Conservation (phyloP, 2,329 filamentous ascomycete species). For the Bipolaris sorokiniana region DNA sequence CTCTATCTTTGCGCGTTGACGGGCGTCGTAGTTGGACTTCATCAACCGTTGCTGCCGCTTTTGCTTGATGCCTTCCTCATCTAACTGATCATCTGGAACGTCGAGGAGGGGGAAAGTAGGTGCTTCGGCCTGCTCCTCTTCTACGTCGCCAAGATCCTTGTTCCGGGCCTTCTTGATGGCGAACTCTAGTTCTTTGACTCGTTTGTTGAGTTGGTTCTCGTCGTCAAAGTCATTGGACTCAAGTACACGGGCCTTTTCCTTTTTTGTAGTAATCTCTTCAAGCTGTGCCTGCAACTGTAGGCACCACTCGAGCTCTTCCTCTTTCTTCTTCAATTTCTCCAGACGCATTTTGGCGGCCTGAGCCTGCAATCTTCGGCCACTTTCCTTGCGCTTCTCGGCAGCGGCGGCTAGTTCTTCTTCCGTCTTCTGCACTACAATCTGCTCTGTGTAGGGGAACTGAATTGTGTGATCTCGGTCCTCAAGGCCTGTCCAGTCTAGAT, state of each 20-base stretch:
- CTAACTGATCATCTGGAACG: slow-evolving; percentile 86
- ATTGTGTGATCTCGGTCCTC: slow-evolving; percentile 89
- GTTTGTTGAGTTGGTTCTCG: slow-evolving; percentile 81
- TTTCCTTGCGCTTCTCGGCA: slow-evolving; percentile 94
- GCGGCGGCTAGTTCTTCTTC: slow-evolving; percentile 90
- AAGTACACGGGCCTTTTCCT: slow-evolving; percentile 75
- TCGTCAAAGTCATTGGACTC: slow-evolving; percentile 93
- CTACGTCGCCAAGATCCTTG: slow-evolving; percentile 85
- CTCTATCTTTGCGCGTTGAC: slow-evolving; percentile 91
- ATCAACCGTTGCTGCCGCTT: slow-evolving; percentile 91
- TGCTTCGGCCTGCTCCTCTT: slow-evolving; percentile 76
- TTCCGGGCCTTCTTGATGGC: slow-evolving; percentile 88
- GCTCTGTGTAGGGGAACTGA: slow-evolving; percentile 93
- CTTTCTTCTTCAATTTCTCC: slow-evolving; percentile 93
- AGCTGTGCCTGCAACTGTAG: slow-evolving; percentile 78
- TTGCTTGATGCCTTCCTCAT: slow-evolving; percentile 87
- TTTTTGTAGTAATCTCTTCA: slow-evolving; percentile 80
- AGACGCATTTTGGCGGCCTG: slow-evolving; percentile 97
- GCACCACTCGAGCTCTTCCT: slow-evolving; percentile 94
- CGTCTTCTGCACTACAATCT: slow-evolving; percentile 86
- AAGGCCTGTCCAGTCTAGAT: slow-evolving; percentile 88
- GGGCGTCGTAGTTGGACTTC: slow-evolving; percentile 93
- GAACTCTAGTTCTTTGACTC: slow-evolving; percentile 87
- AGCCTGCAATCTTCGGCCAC: slow-evolving; percentile 86
- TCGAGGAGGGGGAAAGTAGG: slow-evolving; percentile 90